These are phyloP conservation scores for Rhododendron simsii DNA, from an alignment of 148 eudicot genomes.

Conservation along the genomic window DNA sequence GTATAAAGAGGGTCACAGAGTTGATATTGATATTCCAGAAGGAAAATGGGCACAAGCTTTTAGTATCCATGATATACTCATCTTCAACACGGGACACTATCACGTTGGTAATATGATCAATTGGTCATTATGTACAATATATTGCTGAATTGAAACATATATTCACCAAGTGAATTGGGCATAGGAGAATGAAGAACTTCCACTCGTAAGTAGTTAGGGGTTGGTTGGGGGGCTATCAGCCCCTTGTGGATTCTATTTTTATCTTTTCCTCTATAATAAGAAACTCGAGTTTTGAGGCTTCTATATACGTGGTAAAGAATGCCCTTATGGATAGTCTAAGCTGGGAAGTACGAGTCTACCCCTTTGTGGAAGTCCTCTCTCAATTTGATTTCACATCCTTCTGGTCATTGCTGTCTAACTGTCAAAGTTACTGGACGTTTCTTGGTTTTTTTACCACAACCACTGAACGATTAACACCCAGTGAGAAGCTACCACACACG, in stretches of 20 bases:
- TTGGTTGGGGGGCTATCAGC: no score
- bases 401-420: background rate
- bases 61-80: conserved; percentile 72
- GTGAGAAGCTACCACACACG: background rate
- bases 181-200: no score
- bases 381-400: no score
- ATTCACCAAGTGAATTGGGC: no score
- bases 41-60: conserved; percentile 85
- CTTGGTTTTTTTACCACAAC: background rate
- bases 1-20: conserved; percentile 84
- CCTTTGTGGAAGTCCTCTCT: background rate
- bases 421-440: background rate
- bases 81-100: conserved; percentile 73
- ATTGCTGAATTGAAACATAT: background rate
- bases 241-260: background rate
- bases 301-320: background rate
- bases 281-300: background rate
- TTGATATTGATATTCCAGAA: conserved; percentile 87
- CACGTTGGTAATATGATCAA: conserved; percentile 43
- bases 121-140: background rate
- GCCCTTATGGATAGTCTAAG: background rate
- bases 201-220: no score
- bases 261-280: background rate
- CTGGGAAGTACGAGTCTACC: background rate
- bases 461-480: background rate